Evolutionary conservation across 257 asterid genomes (phyloP), one percentile per base, ranked within the genome.

Genomic region (Ilex aquifolium): DNA sequence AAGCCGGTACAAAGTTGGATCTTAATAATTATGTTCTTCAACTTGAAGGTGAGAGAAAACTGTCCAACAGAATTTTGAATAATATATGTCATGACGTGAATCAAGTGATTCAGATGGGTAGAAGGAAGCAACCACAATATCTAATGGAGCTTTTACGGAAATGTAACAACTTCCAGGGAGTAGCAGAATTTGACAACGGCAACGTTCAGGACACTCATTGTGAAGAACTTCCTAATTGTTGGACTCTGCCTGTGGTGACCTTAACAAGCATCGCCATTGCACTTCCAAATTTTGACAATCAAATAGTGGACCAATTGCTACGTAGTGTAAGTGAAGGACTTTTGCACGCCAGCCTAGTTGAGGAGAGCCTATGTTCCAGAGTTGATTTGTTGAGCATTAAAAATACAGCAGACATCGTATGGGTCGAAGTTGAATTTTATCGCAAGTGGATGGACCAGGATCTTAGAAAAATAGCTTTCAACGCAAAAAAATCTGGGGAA

Each of bases 391-490:
- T 49, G 16, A 67, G 66, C 66, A 51, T 79, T 40, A 64, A 69
- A 73, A 72, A 62, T 14, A 79, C 81, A 32, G 79, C 84, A 11
- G 66, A 79, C 14, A 66, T 70, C 13, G 62, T 65, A 40, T 76
- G 82, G 80, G 80, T 76, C 5, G 64, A 60, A 60, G 74, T 76
- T 16, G 82, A 80, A 29, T 63, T 69, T 1, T 65, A 73, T 54
- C 73, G 59, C 30, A 72, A 65, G 49, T 78, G 83, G 83, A 4
- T 65, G 57, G 74, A 72, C 46, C 54, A n/a, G n/a, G n/a, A n/a
- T n/a, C n/a, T n/a, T n/a, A n/a, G n/a, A n/a, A n/a, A n/a, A n/a
- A n/a, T 57, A 30, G 76, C 71, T 65, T 78, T 74, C 31, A 64
- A 57, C 2, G 67, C 57, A 29, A 69, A 52, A 44, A 63, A n/a